phyloP scores from a whole-genome alignment of 345 rosid species.

The Gossypium rotundifolium region DNA sequence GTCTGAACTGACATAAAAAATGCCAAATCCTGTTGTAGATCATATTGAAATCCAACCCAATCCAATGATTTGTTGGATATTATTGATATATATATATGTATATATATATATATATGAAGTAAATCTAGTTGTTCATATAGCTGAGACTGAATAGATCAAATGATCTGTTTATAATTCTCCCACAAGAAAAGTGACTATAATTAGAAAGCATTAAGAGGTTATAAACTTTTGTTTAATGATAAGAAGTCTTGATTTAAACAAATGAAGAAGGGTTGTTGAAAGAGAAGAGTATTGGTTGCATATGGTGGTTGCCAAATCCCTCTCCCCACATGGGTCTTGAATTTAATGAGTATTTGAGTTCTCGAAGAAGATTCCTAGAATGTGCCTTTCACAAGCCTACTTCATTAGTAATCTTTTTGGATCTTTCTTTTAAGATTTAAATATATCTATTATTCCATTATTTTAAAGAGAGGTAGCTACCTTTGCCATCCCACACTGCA shows the following conservation, averaged over 20 bases:
- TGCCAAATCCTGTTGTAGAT: not conserved
- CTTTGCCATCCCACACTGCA: not conserved
- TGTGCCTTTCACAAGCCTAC: slow-evolving; percentile 7
- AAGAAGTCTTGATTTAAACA: not conserved
- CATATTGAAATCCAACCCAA: not conserved
- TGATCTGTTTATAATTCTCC: not conserved
- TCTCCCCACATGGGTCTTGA: slow-evolving; percentile 10
- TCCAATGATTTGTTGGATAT: too few species aligned
- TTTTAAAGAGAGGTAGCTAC: too few species aligned
- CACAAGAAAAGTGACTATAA: not conserved
- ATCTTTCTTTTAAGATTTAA: not conserved
- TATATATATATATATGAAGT: not conserved
- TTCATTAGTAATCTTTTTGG: not conserved
- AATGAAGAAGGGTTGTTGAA: not conserved
- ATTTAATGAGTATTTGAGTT: not conserved
- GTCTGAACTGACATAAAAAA: not conserved
- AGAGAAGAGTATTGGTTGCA: not conserved
- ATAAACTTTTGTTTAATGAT: not conserved
- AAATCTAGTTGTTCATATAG: not conserved
- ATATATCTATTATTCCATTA: not conserved
- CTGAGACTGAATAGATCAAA: not conserved
- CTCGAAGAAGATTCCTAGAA: slow-evolving; percentile 24
- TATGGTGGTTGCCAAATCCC: slow-evolving; percentile 23
- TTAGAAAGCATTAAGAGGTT: not conserved
- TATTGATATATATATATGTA: too few species aligned